These are phyloP conservation scores for Cerrena zonata DNA, from an alignment of 1,284 basidiomycete genomes.

Conservation along the genomic window DNA sequence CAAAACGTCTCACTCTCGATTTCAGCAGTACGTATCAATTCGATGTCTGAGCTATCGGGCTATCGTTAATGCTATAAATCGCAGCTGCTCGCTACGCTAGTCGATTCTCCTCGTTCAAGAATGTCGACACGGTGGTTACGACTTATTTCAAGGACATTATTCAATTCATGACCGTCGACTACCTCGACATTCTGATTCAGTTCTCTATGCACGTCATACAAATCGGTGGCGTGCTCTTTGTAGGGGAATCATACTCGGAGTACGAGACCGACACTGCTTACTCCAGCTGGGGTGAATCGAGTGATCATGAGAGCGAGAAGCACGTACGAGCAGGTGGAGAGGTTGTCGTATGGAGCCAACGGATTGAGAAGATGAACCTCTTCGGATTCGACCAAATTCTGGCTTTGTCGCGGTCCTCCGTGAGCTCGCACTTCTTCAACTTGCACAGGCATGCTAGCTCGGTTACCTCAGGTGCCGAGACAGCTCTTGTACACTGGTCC, in stretches of 20 bases:
- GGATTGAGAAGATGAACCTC: conserved; percentile 22
- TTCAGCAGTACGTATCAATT: conserved; percentile 19
- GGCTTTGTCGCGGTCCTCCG: conserved; percentile 27
- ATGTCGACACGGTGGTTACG: conserved; percentile 16
- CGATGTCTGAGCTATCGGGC: background rate
- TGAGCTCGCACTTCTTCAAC: conserved; percentile 25
- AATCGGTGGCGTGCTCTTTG: conserved; percentile 17
- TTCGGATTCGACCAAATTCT: conserved; percentile 28
- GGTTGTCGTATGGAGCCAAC: conserved; percentile 16
- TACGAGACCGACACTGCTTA: conserved; percentile 5
- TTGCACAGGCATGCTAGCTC: conserved; percentile 14
- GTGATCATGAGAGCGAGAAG: conserved; percentile 7
- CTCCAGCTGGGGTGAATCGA: conserved; percentile 4
- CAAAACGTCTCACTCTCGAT: conserved; percentile 22
- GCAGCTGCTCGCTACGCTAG: conserved; percentile 26
- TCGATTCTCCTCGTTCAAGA: conserved; percentile 21
- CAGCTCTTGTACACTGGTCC: conserved; percentile 19
- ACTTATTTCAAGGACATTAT: conserved; percentile 20
- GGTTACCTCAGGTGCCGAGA: background rate
- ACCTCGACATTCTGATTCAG: conserved; percentile 25
- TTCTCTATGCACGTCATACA: conserved; percentile 25
- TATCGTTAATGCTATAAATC: background rate
- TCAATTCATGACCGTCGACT: conserved; percentile 25
- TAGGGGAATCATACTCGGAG: background rate
- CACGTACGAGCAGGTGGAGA: background rate